These are phyloP conservation scores for Ceratobasidium sp. DNA, from an alignment of 1,284 basidiomycete genomes.

Conservation along the genomic window DNA sequence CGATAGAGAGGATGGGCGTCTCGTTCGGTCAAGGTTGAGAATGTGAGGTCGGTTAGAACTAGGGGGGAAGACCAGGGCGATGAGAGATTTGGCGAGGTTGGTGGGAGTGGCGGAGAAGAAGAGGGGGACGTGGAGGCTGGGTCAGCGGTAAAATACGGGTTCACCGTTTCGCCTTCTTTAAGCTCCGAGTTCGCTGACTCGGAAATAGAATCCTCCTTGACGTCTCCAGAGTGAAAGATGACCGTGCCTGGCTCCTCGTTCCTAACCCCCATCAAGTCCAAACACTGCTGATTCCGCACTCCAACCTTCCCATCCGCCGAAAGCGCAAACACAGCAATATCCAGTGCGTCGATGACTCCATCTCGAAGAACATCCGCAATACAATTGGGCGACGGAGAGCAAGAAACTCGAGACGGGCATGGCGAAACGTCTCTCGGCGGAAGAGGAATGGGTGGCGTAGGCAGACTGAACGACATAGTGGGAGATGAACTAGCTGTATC, in stretches of 20 bases:
- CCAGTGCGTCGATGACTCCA: slow-evolving; percentile 36
- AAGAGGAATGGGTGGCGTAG: neutral
- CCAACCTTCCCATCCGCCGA: slow-evolving; percentile 22
- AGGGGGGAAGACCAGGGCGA: neutral
- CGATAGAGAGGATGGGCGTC: slow-evolving; percentile 22
- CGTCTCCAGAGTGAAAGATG: neutral
- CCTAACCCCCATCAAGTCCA: slow-evolving; percentile 8
- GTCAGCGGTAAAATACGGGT: slow-evolving; percentile 14
- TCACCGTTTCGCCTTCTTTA: neutral
- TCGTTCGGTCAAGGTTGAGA: neutral
- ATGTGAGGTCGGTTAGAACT: slow-evolving; percentile 15
- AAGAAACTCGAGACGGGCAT: neutral
- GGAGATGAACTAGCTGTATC: neutral
- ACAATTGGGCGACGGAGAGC: slow-evolving; percentile 8
- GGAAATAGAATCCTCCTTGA: neutral
- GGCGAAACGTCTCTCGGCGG: neutral
- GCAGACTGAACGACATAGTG: neutral
- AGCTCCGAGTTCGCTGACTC: neutral
- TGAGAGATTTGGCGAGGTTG: neutral
- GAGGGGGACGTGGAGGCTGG: neutral
- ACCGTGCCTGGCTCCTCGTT: slow-evolving; percentile 6
- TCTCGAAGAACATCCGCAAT: slow-evolving; percentile 20
- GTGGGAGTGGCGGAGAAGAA: neutral
- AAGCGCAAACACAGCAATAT: slow-evolving; percentile 17
- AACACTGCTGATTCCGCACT: slow-evolving; percentile 25